These are phyloP conservation scores for Trichosporon ovoides DNA, from an alignment of 1,284 basidiomycete genomes.

Conservation along the genomic window DNA sequence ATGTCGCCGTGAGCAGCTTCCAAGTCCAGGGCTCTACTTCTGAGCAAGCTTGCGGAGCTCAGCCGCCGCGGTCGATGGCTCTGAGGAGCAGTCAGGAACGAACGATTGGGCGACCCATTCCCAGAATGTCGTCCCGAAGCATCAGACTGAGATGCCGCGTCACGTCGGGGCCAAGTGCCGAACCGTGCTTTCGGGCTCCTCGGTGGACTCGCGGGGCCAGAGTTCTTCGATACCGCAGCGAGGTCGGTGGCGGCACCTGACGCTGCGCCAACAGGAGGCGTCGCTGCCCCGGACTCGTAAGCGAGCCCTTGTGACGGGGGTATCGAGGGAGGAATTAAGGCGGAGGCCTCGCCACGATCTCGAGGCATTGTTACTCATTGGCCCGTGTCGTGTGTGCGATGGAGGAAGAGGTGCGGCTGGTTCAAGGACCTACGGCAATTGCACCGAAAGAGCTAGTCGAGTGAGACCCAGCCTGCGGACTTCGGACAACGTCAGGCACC, in stretches of 20 bases:
- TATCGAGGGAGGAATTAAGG: neutral
- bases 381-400: neutral
- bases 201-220: neutral
- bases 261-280: neutral
- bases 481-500: conserved; percentile 1
- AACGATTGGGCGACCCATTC: neutral
- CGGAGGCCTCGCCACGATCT: conserved; percentile 5
- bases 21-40: conserved; percentile 4
- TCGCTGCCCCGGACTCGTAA: conserved; percentile 1
- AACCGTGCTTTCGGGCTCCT: neutral
- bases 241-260: neutral
- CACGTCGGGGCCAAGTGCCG: neutral
- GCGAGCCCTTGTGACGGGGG: neutral
- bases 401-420: neutral
- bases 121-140: neutral
- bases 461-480: neutral
- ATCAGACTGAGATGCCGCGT: neutral
- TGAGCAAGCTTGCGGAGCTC: conserved; percentile 15
- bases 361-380: conserved; percentile 5
- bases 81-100: conserved; percentile 4
- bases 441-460: neutral
- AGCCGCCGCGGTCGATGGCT: conserved; percentile 5
- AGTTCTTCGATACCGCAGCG: neutral
- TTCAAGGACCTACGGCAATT: neutral
- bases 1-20: neutral